Percentiles rank a stretch among this genome's conserved stretches.
Evolutionary conservation across 2,329 filamentous ascomycete genomes (phyloP).

Genomic region (Hypocreales sp.): DNA sequence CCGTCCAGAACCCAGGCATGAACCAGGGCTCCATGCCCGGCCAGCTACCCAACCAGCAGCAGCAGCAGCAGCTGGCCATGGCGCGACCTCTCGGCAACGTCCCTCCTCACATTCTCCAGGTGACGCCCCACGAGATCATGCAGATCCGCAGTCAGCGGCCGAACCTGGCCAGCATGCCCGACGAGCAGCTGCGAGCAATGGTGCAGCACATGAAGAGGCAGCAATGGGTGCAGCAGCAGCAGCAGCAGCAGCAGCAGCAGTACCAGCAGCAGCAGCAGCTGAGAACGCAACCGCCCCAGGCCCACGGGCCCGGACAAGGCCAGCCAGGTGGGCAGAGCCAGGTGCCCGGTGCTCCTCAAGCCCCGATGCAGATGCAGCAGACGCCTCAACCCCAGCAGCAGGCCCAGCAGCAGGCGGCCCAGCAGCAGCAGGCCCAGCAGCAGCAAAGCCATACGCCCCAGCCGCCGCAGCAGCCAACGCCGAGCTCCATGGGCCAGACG

Average conservation of each 20-base stretch:
- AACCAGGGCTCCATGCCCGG: slow-evolving; percentile 10
- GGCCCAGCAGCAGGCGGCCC: slow-evolving; percentile 21
- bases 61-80: slow-evolving; percentile 5
- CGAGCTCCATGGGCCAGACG: slow-evolving; percentile 28
- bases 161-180: slow-evolving; percentile 12
- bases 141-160: slow-evolving; percentile 12
- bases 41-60: slow-evolving; percentile 13
- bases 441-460: slow-evolving; percentile 25
- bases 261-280: slow-evolving; percentile 6
- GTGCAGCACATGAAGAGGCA: slow-evolving; percentile 18
- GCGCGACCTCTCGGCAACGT: slow-evolving; percentile 11
- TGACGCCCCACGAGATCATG: slow-evolving; percentile 17
- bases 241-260: slow-evolving; percentile 15
- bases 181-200: slow-evolving; percentile 17
- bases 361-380: slow-evolving; percentile 39
- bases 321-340: slow-evolving; percentile 21
- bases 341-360: slow-evolving; percentile 25
- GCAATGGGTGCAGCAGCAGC: slow-evolving; percentile 13
- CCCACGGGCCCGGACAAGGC: slow-evolving; percentile 6
- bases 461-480: slow-evolving; percentile 19
- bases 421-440: slow-evolving; percentile 34
- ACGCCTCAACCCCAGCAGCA: slow-evolving; percentile 26
- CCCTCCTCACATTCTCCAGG: slow-evolving; percentile 17
- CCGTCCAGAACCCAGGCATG: slow-evolving; percentile 14
- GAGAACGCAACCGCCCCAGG: slow-evolving; percentile 6